phyloP scores from a whole-genome alignment of 768 basidiomycete genomes.

The Phylloporus arenicola region DNA sequence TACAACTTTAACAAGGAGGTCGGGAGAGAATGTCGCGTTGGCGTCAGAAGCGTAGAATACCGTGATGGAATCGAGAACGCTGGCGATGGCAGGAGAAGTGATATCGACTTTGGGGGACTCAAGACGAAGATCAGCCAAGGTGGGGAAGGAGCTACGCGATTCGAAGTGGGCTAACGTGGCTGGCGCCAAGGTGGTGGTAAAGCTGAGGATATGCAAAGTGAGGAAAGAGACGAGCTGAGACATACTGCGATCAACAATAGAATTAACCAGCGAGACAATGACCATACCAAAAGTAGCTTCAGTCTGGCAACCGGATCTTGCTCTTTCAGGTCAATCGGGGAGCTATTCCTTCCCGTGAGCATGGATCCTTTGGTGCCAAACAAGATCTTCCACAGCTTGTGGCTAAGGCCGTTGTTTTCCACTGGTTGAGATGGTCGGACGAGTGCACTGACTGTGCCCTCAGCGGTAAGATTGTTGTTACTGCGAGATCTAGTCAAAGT shows the following conservation, averaged over 20 bases:
- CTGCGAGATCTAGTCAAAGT: conserved; percentile 39
- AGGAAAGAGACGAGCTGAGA: conserved; percentile 83
- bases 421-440: conserved; percentile 18
- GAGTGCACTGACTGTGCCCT: conserved; percentile 29
- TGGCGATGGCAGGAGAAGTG: conserved; percentile 51
- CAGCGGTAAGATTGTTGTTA: conserved; percentile 22
- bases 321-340: conserved; percentile 41
- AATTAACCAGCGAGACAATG: not conserved
- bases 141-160: conserved; percentile 15
- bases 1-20: conserved; percentile 55
- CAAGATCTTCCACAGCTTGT: conserved; percentile 27
- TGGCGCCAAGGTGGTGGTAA: conserved; percentile 84
- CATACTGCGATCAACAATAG: conserved; percentile 1
- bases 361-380: conserved; percentile 50
- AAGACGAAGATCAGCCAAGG: conserved; percentile 11
- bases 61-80: conserved; percentile 55
- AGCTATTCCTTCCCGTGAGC: conserved; percentile 38
- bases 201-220: conserved; percentile 85
- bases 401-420: conserved; percentile 15
- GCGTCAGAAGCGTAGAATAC: conserved; percentile 20
- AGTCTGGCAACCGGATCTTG: conserved; percentile 83
- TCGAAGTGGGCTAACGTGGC: conserved; percentile 46
- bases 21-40: conserved; percentile 22
- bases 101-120: conserved; percentile 62
- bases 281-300: conserved; percentile 76